Evolutionary conservation across 2,329 filamentous ascomycete genomes (phyloP), one percentile per base, ranked within the genome.

Genomic region (Beauveria sp.): DNA sequence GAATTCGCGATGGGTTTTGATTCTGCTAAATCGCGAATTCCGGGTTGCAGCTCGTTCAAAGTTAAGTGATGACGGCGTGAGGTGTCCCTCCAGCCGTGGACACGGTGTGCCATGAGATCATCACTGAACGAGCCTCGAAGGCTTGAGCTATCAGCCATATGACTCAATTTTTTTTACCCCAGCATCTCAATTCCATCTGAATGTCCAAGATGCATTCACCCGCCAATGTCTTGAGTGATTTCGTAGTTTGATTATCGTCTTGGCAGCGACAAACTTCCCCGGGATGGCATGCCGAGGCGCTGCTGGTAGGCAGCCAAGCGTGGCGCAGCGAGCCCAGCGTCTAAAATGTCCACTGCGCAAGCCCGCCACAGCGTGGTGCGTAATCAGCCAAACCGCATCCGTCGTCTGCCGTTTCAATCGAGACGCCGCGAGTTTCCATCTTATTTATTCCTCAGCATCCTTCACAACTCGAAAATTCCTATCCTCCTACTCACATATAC

Each of bases 291-390:
- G 58, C 50, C 58, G 49, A 54, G 26, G 40, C 22, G 42, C 49
- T 38, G 30, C 18, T 46, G 49, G 49, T 53, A 42, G 49, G 50
- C n/a, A 66, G 69, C 69, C 67, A 71, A 73, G 69, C 51, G 70
- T 73, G 72, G 72, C 72, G 71, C 72, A 74, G 72, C 65, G 42
- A 55, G 38, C 30, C 14, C 45, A 58, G 49, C 60, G 47, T 49
- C 12, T 61, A 55, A 43, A 30, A 51, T 55, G 28, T 55, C 47
- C 60, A 47, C 49, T 58, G 53, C 54, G 26, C 43, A 51, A 40
- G 51, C 18, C 50, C 56, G 61, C 56, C 42, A 59, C 56, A 30
- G 30, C 1, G 43, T 42, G 30, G 49, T 61, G 60, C 60, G 60
- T 61, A 61, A 61, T 56, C 59, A 22, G 40, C 46, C 24, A 30